Conservation (phyloP, 768 basidiomycete species). For the Hirschioporus abietinus region DNA sequence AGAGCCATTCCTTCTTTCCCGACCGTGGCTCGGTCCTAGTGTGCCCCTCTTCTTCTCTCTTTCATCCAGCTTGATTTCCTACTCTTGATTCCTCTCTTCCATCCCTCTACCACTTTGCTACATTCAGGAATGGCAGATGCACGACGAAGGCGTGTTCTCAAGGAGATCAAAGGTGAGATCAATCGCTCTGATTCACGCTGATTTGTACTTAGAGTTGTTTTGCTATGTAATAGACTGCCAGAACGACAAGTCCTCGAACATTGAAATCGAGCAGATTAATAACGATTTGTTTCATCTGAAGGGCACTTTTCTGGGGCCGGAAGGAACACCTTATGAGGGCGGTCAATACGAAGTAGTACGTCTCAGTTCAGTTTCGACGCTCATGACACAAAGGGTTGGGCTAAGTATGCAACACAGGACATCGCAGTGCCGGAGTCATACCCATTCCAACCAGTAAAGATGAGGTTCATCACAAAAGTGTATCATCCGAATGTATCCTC, state of each 20-base stretch:
- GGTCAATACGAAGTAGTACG: slow-evolving; percentile 88
- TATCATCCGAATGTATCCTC: slow-evolving; percentile 97
- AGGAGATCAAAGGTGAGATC: background rate
- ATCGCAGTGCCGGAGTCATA: slow-evolving; percentile 90
- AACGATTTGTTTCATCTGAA: slow-evolving; percentile 88
- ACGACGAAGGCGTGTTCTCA: background rate
- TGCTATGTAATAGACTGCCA: slow-evolving; percentile 65
- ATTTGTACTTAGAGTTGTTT: background rate
- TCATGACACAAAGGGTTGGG: slow-evolving; percentile 12
- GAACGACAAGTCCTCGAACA: slow-evolving; percentile 87
- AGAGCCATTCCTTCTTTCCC: background rate
- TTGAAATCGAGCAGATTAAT: slow-evolving; percentile 83
- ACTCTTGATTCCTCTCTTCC: background rate
- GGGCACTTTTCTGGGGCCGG: slow-evolving; percentile 87
- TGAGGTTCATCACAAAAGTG: slow-evolving; percentile 97
- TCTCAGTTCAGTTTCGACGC: no score
- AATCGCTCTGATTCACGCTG: background rate
- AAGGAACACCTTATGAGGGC: slow-evolving; percentile 90
- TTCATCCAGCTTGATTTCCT: background rate
- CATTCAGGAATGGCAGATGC: background rate
- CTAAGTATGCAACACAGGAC: slow-evolving; percentile 46
- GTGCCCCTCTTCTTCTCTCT: no score
- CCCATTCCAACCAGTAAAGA: slow-evolving; percentile 92
- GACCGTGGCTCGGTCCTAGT: background rate
- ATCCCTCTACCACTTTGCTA: background rate